Base-by-base conservation (phyloP, 441 rosid genomes). In the Biscutella laevigata region DNA sequence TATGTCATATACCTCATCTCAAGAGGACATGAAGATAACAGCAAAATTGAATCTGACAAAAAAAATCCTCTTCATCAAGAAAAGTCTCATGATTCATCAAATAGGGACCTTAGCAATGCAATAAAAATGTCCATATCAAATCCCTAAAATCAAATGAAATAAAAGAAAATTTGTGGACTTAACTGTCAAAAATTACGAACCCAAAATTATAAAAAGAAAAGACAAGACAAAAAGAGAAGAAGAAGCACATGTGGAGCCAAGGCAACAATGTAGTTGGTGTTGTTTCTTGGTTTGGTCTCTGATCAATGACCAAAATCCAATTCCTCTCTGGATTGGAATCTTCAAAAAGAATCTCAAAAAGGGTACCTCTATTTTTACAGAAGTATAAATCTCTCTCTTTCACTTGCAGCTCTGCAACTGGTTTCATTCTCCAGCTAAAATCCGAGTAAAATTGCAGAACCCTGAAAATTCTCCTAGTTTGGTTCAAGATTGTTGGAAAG, bases 291-390 rank as follows among this genome's bases (percentile, higher is more conserved):
- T n/a, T n/a, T n/a, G n/a, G n/a, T n/a, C n/a, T n/a, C n/a, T n/a
- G n/a, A n/a, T n/a, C n/a, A 16, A 39, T 45, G 55, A 38, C 61
- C 61, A 4, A 34, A 34, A 22, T n/a, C n/a, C 46, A 62, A 61
- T 17, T 47, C 20, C 72, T 61, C 71, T n/a, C n/a, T n/a, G n/a
- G n/a, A n/a, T 44, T 44, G 50, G 36, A 33, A 58, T 51, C 44
- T 53, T 45, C 61, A 41, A 50, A 53, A 34, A 49, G 47, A 63
- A 33, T 70, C 67, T 51, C 48, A 66, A 57, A 63, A 71, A 24
- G 51, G 76, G 72, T 71, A 59, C 51, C 71, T 74, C 69, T 84
- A 81, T 83, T 62, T 74, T 70, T 75, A 74, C 85, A 81, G 71
- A 86, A 76, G 79, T 84, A 82, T 80, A 77, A 75, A 63, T 72